These are phyloP conservation scores for Fibroporia radiculosa DNA, from an alignment of 768 basidiomycete species.

Conservation along the genomic window DNA sequence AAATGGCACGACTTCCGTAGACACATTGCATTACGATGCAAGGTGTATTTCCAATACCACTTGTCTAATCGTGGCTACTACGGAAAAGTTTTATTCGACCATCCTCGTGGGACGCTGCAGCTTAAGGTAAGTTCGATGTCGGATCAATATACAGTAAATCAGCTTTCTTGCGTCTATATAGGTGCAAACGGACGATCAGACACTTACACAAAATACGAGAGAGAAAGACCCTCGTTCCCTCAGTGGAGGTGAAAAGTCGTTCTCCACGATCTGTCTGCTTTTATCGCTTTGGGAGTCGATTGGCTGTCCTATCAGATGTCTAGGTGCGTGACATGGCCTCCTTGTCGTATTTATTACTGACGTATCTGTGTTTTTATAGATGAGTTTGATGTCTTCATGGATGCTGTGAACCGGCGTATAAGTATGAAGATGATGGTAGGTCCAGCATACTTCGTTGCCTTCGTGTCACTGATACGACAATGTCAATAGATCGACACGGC, in stretches of 20 bases:
- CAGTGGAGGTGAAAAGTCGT: conserved; percentile 94
- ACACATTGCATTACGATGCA: conserved; percentile 84
- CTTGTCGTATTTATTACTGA: background rate
- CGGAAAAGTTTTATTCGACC: conserved; percentile 86
- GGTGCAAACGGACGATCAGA: conserved; percentile 82
- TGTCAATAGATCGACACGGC: conserved; percentile 77
- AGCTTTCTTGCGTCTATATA: conserved; percentile 16
- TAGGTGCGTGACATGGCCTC: conserved; percentile 42
- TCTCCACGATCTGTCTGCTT: conserved; percentile 89
- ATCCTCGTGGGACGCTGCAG: conserved; percentile 50
- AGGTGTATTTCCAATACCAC: conserved; percentile 74
- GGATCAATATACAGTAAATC: background rate
- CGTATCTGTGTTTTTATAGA: conserved; percentile 36
- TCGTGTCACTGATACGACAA: background rate
- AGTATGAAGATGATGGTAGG: conserved; percentile 93
- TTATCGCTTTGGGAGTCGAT: conserved; percentile 96
- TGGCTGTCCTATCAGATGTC: conserved; percentile 87
- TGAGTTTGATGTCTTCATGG: conserved; percentile 99
- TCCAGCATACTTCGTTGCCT: conserved; percentile 6
- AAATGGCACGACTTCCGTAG: conserved; percentile 86
- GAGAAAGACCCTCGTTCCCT: conserved; percentile 84
- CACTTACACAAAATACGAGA: conserved; percentile 43
- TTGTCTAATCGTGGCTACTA: conserved; percentile 83
- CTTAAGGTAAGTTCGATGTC: conserved; percentile 41
- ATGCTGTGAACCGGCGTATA: conserved; percentile 83